A percentile compares a stretch with the other conserved stretches of the same genome.
phyloP scores from a whole-genome alignment of 2,329 filamentous ascomycete genomes.

The Beauveria brongniartii region DNA sequence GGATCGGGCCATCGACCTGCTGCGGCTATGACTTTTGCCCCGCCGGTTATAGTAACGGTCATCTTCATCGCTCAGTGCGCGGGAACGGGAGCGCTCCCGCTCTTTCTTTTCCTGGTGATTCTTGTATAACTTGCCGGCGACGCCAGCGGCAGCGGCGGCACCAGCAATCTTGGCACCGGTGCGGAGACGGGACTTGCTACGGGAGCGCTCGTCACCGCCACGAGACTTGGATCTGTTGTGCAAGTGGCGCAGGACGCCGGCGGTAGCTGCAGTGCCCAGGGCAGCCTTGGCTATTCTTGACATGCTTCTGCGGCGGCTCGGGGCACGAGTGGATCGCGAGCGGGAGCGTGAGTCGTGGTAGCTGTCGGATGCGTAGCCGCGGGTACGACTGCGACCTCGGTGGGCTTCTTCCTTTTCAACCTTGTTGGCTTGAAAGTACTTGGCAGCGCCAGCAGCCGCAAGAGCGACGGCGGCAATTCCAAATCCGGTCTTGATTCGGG shows the following conservation, averaged over 20 bases:
- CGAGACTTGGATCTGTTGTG: constrained; percentile 41
- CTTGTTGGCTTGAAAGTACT: constrained; percentile 54
- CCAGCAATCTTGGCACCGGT: constrained; percentile 54
- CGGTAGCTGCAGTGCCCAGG: constrained; percentile 48
- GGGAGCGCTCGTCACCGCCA: constrained; percentile 24
- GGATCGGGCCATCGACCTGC: constrained; percentile 45
- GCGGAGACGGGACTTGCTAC: constrained; percentile 39
- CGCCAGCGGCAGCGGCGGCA: constrained; percentile 51
- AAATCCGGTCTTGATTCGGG: constrained; percentile 51
- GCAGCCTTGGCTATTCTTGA: constrained; percentile 48
- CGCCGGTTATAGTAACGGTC: constrained; percentile 28
- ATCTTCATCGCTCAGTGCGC: constrained; percentile 21
- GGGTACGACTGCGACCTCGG: constrained; percentile 47
- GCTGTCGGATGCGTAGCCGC: constrained; percentile 32
- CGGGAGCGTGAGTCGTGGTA: constrained; percentile 34
- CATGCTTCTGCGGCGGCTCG: constrained; percentile 37
- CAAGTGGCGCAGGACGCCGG: constrained; percentile 50
- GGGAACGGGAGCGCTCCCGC: constrained; percentile 18
- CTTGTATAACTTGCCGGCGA: constrained; percentile 54
- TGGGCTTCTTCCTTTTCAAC: constrained; percentile 49
- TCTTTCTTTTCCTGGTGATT: constrained; percentile 54
- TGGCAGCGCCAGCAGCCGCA: constrained; percentile 56
- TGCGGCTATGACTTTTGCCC: constrained; percentile 29
- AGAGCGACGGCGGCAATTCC: constrained; percentile 56
- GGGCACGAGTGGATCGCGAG: constrained; percentile 32